Conservation (phyloP, 164 flowering plant genomes). For the Aristolochia fimbriata region DNA sequence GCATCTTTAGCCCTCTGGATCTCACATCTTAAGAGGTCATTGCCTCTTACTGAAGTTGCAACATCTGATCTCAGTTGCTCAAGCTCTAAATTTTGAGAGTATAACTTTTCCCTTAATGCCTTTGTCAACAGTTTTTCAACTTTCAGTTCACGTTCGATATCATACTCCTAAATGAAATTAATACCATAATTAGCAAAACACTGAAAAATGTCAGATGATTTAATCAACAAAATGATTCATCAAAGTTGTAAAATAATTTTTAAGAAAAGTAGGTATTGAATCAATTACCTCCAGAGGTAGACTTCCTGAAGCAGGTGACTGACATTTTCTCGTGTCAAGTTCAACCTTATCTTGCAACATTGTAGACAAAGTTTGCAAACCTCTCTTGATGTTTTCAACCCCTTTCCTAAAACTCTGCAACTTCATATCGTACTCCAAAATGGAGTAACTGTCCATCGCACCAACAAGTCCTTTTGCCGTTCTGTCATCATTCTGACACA, state of each 20-base stretch:
- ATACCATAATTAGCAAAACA: not conserved
- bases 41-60: conserved; percentile 70
- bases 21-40: conserved; percentile 65
- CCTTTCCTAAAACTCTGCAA: conserved; percentile 66
- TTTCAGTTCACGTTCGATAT: conserved; percentile 42
- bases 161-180: conserved; percentile 24
- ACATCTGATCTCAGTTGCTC: conserved; percentile 87
- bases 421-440: conserved; percentile 76
- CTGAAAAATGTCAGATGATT: not conserved
- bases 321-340: conserved; percentile 18
- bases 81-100: conserved; percentile 60
- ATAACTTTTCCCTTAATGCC: conserved; percentile 63
- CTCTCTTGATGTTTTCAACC: conserved; percentile 46
- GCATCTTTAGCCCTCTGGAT: conserved; percentile 61
- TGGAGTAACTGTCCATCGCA: conserved; percentile 46
- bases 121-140: conserved; percentile 74
- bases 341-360: conserved; percentile 52
- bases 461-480: conserved; percentile 18
- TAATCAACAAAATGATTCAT: not conserved
- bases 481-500: conserved; percentile 9
- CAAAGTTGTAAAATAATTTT: too few relatives aligned
- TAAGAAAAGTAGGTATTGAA: not conserved
- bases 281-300: conserved; percentile 30
- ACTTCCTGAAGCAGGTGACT: conserved; percentile 12
- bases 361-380: conserved; percentile 42